These are phyloP conservation scores for Pseudocercospora ulei DNA, from an alignment of 2,329 filamentous ascomycete species.

Conservation along the genomic window DNA sequence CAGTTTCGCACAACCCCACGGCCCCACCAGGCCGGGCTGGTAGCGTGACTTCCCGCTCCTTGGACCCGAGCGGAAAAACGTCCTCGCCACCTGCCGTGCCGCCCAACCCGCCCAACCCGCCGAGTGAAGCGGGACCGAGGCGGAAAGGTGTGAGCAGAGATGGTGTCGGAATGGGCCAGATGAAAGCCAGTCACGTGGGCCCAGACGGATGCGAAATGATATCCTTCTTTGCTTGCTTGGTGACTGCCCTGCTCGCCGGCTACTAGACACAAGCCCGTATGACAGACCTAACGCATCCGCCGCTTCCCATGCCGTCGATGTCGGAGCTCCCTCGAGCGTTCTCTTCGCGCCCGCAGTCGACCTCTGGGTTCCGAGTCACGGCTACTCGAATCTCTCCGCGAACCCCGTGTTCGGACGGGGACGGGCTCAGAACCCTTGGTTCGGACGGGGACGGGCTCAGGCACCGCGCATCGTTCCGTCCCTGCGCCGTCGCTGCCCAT, in stretches of 20 bases:
- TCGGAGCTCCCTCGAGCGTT: neutral
- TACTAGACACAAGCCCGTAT: neutral
- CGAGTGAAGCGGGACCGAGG: constrained; percentile 20
- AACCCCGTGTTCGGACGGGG: constrained; percentile 8
- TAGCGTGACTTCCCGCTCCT: constrained; percentile 15
- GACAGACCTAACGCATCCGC: neutral
- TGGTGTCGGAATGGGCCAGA: too few relatives aligned
- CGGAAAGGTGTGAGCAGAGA: constrained; percentile 10
- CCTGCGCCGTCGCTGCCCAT: constrained; percentile 17
- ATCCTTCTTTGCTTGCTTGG: constrained; percentile 2
- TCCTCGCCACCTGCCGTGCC: too few relatives aligned
- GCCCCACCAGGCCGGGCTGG: constrained; percentile 10
- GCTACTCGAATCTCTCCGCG: neutral
- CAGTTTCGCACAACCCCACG: constrained; percentile 17
- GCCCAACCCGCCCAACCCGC: too few relatives aligned
- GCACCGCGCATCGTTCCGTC: neutral
- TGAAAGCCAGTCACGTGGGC: too few relatives aligned
- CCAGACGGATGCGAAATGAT: constrained; percentile 1
- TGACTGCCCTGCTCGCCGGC: too few relatives aligned
- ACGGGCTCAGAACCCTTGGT: neutral
- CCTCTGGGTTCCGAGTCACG: constrained; percentile 11
- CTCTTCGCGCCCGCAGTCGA: constrained; percentile 7
- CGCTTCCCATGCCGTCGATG: neutral
- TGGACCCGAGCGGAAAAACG: constrained; percentile 16
- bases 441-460: constrained; percentile 5